Evolutionary conservation across 192 early-diverging fungal genomes (phyloP).

Genomic region (Oehlia diaphana): DNA sequence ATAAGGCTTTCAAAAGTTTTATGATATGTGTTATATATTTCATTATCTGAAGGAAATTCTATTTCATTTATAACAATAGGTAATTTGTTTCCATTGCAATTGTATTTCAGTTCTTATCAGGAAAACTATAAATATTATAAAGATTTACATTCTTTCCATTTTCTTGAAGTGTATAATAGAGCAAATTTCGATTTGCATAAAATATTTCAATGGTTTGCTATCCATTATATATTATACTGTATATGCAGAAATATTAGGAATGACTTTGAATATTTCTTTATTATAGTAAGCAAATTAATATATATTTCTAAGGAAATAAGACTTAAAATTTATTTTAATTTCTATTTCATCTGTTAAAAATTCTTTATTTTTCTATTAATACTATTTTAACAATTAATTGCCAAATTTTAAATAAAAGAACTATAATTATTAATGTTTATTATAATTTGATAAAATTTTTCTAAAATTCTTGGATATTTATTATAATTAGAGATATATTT

Average conservation of each 20-base stretch:
- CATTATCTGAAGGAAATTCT: background rate
- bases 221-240: background rate
- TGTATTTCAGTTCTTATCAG: background rate
- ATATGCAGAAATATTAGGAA: slow-evolving; percentile 6
- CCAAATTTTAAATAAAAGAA: background rate
- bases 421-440: background rate
- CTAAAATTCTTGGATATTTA: background rate
- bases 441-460: slow-evolving; percentile 14
- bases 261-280: background rate
- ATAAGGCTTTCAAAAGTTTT: background rate
- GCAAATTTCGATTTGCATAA: background rate
- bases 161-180: background rate
- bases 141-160: slow-evolving; percentile 10
- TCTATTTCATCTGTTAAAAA: too few relatives aligned
- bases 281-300: slow-evolving; percentile 5
- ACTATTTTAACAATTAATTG: too few relatives aligned
- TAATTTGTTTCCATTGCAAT: too few relatives aligned
- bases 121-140: background rate
- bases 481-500: slow-evolving; percentile 15
- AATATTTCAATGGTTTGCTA: background rate
- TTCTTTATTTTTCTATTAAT: too few relatives aligned
- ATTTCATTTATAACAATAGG: background rate
- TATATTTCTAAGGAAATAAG: slow-evolving; percentile 1
- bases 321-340: background rate
- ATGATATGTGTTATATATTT: background rate